Evolutionary conservation across 805 yeast genomes (phyloP).

Genomic region (Saccharomyces jurei): DNA sequence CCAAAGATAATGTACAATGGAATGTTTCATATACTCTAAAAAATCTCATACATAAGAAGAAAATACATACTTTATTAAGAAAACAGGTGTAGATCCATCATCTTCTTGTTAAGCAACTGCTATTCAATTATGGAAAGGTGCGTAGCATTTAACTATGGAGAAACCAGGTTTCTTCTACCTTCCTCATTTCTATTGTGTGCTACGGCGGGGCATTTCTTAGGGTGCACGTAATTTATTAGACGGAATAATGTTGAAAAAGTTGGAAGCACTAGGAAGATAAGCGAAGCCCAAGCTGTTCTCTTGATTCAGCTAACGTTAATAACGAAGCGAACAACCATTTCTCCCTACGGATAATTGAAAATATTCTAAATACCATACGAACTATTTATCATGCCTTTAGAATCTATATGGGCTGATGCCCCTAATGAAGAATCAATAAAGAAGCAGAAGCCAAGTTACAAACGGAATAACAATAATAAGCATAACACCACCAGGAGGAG

Average conservation of each 20-base stretch:
- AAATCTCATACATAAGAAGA: not conserved
- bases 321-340: not conserved
- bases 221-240: not conserved
- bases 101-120: not conserved
- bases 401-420: constrained; percentile 27
- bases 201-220: not conserved
- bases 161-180: not conserved
- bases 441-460: constrained; percentile 1
- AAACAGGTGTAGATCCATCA: not conserved
- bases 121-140: not conserved
- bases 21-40: not conserved
- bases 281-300: not conserved
- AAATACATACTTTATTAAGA: not conserved
- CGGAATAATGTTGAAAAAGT: not conserved
- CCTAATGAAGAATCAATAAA: constrained; percentile 9
- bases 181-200: not conserved
- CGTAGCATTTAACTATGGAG: not conserved
- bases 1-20: not conserved
- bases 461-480: not conserved
- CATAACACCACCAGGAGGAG: not conserved
- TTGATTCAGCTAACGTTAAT: not conserved
- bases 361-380: not conserved
- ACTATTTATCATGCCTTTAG: constrained; percentile 15
- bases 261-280: not conserved
- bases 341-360: not conserved